Evolutionary conservation across 805 yeast species (phyloP), one percentile per base, ranked within the genome.

Genomic region (Candida ortonii): DNA sequence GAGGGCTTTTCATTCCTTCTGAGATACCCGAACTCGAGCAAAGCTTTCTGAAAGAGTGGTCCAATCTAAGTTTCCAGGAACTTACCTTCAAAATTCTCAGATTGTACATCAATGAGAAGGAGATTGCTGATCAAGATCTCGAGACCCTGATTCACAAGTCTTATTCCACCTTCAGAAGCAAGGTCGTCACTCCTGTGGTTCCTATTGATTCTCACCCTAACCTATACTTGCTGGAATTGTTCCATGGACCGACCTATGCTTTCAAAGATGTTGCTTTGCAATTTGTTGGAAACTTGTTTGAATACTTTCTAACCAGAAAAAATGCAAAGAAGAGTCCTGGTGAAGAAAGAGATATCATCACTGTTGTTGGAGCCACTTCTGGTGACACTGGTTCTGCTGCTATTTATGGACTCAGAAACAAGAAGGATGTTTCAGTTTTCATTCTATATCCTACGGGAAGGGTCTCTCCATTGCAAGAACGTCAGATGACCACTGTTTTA

Each of bases 301-400:
- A 93, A 65, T 93, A 75, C 65, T 93, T 93, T 64, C 68, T 93
- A 52, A 68, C 72, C 40, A 81, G 96, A 63, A 74, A 76, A 51
- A 93, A 93, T 55, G 64, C 67, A 6, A 59, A 54, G 31, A 70
- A 73, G 44, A 43, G 53, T n/a, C 66, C 60, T 16, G 56, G 50
- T 14, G 73, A 71, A 40, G 71, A 73, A 47, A 74, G 90, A 59
- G 93, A 87, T 50, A 75, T 76, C 40, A 71, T 93, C 54, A 93
- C 99, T 23, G 97, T 93, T 47, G 96, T 93, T 39, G 99, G 99
- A 55, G 99, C 99, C 27, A 93, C 99, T 17, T 84, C 95, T 29
- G 99, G 99, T 57, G 99, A 93, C 56, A 93, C 99, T 29, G 99
- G 99, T 41, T 84, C 96, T 34, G 99, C 99, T 35, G 98, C 99